Evolutionary conservation across 75 land plant species (phyloP), one percentile per base, ranked within the genome.

Genomic region (Larix kaempferi): DNA sequence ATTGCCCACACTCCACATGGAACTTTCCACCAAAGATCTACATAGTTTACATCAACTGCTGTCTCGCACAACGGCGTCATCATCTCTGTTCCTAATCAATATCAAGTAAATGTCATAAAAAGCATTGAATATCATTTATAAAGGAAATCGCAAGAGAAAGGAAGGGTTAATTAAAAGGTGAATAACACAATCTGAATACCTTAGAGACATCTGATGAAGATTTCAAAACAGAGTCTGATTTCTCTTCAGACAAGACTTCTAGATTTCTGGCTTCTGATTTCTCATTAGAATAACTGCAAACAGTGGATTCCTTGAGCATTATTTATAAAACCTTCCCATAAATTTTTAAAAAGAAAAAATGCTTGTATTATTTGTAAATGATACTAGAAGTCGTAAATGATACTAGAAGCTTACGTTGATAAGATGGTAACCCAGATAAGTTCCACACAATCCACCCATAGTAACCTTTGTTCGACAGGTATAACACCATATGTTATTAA

Each of bases 381-480:
- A n/a, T 29, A n/a, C 5, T 63, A 52, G 5, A 29, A 33, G 63
- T 14, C 3, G 22, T 19, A 80, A 56, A 44, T 52, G 16, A n/a
- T 29, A n/a, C 5, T 63, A 52, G 5, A 29, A 44, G 63, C 92
- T 88, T 81, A 96, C 94, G 93, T 94, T 61, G 99, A 91, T 11
- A 96, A 94, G 63, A 96, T 96, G 6, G 97, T 96, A 59, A 96
- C 99, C 99, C 99, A 96, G 13, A 94, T 81, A 57, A 96, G 85
- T 87, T 96, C 97, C 41, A 96, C 99, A 77, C 93, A 90, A 57
- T 94, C 99, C 52, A 96, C 99, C 99, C 99, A 96, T 0, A 96
- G 89, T 73, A 94, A 88, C 41, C 99, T 86, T 77, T 96, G 99
- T 59, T 96, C 99, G 10, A 96, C 91, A 78, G 99, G 99, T 59